These are phyloP conservation scores for Cadophora malorum DNA, from an alignment of 2,329 filamentous ascomycete species.

Conservation along the genomic window DNA sequence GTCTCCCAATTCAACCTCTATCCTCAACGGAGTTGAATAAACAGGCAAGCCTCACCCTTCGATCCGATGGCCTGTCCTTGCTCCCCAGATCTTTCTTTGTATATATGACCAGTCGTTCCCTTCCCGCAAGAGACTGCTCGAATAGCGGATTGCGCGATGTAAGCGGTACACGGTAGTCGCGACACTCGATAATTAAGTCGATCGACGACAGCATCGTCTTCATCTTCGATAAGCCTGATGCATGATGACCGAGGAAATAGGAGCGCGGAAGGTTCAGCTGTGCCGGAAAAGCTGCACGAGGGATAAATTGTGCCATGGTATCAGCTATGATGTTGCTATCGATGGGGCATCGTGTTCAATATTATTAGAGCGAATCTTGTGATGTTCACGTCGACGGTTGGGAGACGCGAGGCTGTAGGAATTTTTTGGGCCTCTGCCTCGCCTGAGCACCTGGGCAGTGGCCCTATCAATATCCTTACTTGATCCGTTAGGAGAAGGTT, in stretches of 20 bases:
- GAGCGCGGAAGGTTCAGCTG: conserved; percentile 80
- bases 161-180: conserved; percentile 89
- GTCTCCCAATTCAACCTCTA: not conserved
- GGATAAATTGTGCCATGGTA: conserved; percentile 62
- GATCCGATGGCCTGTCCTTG: conserved; percentile 48
- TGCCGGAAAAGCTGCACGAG: conserved; percentile 74
- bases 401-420: conserved; percentile 16
- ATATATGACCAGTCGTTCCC: conserved; percentile 82
- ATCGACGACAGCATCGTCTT: conserved; percentile 79
- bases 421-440: conserved; percentile 13
- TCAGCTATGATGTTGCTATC: conserved; percentile 29
- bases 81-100: conserved; percentile 84
- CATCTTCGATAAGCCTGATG: conserved; percentile 81
- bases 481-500: not conserved
- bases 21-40: conserved; percentile 1
- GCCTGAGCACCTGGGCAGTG: not conserved
- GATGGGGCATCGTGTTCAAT: conserved; percentile 24
- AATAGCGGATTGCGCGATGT: conserved; percentile 91
- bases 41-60: conserved; percentile 46
- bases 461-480: not conserved
- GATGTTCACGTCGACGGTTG: conserved; percentile 27
- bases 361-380: conserved; percentile 1
- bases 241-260: conserved; percentile 95
- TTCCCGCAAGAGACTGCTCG: conserved; percentile 75
- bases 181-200: conserved; percentile 90